A percentile compares a stretch with the other conserved stretches of the same genome.
These are phyloP conservation scores for Phytophthora multivora DNA, from an alignment of 352 stramenopile species.

Conservation along the genomic window DNA sequence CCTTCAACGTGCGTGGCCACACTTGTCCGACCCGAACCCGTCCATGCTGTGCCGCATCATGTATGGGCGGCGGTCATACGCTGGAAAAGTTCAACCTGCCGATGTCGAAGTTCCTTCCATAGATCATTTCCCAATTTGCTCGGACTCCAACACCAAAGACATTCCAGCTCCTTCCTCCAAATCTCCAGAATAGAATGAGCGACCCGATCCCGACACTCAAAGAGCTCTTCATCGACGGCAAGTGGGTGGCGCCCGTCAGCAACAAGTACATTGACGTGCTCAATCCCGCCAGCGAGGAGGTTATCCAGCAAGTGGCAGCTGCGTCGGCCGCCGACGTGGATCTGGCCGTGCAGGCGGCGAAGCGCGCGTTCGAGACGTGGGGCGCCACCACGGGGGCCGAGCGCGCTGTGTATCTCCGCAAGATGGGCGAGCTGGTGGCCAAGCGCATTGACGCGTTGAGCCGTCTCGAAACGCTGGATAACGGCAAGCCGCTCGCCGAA, in stretches of 20 bases:
- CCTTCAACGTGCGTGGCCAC: background rate
- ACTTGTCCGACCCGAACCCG: slow-evolving; percentile 12
- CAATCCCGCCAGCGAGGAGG: slow-evolving; percentile 58
- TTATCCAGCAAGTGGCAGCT: slow-evolving; percentile 57
- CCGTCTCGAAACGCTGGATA: slow-evolving; percentile 69
- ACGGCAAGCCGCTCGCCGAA: slow-evolving; percentile 66
- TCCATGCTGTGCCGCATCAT: slow-evolving; percentile 1
- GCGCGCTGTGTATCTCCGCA: slow-evolving; percentile 32
- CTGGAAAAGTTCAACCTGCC: background rate
- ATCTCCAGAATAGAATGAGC: slow-evolving; percentile 19
- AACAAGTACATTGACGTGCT: slow-evolving; percentile 37
- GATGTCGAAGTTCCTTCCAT: slow-evolving; percentile 1
- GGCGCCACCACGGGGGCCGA: slow-evolving; percentile 46
- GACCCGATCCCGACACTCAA: slow-evolving; percentile 43
- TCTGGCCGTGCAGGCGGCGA: slow-evolving; percentile 51
- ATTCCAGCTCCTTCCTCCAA: background rate
- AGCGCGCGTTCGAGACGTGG: slow-evolving; percentile 51
- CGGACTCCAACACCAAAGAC: background rate
- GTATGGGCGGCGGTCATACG: background rate
- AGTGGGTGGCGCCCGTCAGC: slow-evolving; percentile 51
- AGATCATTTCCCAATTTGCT: slow-evolving; percentile 17
- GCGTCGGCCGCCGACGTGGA: slow-evolving; percentile 52
- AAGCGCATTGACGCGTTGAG: slow-evolving; percentile 39
- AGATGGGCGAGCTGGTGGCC: slow-evolving; percentile 23
- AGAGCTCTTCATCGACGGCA: slow-evolving; percentile 69